A percentile compares a stretch with the other conserved stretches of the same genome.
Evolutionary conservation across 2,329 filamentous ascomycete species (phyloP).

Genomic region (Fusarium xyrophilum): DNA sequence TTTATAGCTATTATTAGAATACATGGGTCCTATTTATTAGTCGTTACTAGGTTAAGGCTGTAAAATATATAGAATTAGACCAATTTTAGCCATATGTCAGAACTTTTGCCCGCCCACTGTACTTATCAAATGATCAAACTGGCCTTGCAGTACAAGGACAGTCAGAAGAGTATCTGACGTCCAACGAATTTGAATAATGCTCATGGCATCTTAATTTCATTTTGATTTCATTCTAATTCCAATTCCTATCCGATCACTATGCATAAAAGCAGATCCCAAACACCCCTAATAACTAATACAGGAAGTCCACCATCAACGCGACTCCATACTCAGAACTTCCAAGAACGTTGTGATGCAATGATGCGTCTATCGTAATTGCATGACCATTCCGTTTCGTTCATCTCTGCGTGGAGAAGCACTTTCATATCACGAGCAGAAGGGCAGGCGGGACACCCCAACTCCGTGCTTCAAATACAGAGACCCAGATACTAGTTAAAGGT

Average conservation of each 20-base stretch:
- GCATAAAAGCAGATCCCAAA: constrained; percentile 6
- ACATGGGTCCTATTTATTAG: no score
- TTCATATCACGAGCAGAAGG: constrained; percentile 58
- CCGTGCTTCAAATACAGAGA: constrained; percentile 61
- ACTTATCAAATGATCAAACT: not conserved
- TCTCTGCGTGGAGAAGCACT: constrained; percentile 54
- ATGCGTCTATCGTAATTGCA: constrained; percentile 36
- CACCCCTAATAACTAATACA: constrained; percentile 23
- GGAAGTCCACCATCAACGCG: constrained; percentile 4
- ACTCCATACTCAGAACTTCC: constrained; percentile 14
- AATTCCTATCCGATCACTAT: not conserved
- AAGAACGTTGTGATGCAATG: not conserved
- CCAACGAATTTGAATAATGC: constrained; percentile 20
- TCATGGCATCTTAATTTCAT: constrained; percentile 9
- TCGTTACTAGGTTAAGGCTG: no score
- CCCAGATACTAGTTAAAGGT: constrained; percentile 52
- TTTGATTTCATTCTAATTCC: constrained; percentile 15
- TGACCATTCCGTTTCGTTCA: constrained; percentile 46
- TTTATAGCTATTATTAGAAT: no score
- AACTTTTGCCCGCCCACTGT: no score
- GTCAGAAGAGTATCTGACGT: not conserved
- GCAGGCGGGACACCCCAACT: constrained; percentile 55
- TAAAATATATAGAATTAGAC: no score
- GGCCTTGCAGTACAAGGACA: not conserved
- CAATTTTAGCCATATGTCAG: no score